Conservation (phyloP, 1,284 basidiomycete genomes). For the Stereum hirsutum region DNA sequence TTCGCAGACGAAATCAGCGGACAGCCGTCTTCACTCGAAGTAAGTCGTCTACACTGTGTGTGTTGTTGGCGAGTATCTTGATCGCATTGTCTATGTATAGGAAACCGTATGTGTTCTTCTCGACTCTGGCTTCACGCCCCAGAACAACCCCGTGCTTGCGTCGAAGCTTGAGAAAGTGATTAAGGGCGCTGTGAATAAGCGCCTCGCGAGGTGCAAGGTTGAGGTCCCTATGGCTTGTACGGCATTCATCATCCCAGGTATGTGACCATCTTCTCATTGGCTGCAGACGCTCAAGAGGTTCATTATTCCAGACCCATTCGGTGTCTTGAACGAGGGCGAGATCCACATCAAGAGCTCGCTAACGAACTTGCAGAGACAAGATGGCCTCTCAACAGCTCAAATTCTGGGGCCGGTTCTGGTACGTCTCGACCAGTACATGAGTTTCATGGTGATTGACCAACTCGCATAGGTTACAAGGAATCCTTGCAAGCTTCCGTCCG, state of each 20-base stretch:
- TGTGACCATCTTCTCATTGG: conserved; percentile 3
- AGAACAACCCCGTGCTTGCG: conserved; percentile 20
- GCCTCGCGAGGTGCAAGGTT: conserved; percentile 18
- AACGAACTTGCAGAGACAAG: conserved; percentile 15
- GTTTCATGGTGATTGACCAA: background rate
- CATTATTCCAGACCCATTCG: conserved; percentile 24
- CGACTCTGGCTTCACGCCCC: conserved; percentile 29
- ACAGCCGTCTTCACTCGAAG: conserved; percentile 28
- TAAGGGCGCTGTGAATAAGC: conserved; percentile 19
- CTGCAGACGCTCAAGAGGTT: background rate
- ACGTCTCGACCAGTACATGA: conserved; percentile 9
- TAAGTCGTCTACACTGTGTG: too few species aligned
- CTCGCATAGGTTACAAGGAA: conserved; percentile 29
- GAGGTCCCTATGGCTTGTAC: conserved; percentile 25
- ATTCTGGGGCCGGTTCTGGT: conserved; percentile 32
- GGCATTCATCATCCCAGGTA: conserved; percentile 34
- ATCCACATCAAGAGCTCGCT: conserved; percentile 28
- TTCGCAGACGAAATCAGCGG: conserved; percentile 32
- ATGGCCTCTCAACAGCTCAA: conserved; percentile 21
- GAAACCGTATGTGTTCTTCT: conserved; percentile 28
- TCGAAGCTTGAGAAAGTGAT: conserved; percentile 26
- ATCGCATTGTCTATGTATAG: too few species aligned
- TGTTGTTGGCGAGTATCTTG: too few species aligned
- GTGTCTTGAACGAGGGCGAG: conserved; percentile 26
- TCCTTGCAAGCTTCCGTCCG: conserved; percentile 36